Conservation (phyloP, 441 rosid species). For the Bruguiera hainesii region DNA sequence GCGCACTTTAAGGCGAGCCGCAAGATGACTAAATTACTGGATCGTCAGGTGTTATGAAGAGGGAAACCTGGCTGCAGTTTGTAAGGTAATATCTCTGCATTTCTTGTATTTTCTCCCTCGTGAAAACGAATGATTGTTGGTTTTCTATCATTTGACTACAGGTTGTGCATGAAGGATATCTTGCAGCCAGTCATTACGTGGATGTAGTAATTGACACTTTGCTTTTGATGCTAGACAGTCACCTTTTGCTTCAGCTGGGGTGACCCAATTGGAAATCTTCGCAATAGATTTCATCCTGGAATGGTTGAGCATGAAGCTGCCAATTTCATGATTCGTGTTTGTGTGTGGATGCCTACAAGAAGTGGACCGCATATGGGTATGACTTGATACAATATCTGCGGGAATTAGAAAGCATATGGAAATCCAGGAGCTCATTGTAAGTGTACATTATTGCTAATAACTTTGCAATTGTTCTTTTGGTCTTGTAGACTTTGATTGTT, state of each 20-base stretch:
- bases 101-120: neutral
- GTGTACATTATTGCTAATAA: slow-evolving; percentile 30
- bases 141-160: slow-evolving; percentile 24
- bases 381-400: slow-evolving; percentile 94
- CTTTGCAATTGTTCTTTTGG: slow-evolving; percentile 16
- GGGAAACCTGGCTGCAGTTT: slow-evolving; percentile 82
- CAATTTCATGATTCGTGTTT: slow-evolving; percentile 70
- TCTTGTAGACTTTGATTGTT: neutral
- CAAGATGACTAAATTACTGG: slow-evolving; percentile 96
- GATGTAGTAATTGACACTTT: slow-evolving; percentile 91
- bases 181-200: slow-evolving; percentile 86
- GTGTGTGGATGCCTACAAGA: slow-evolving; percentile 90
- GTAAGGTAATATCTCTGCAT: slow-evolving; percentile 47
- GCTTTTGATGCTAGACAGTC: slow-evolving; percentile 82
- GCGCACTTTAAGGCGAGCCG: slow-evolving; percentile 98
- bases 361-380: slow-evolving; percentile 94
- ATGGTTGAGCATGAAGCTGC: slow-evolving; percentile 99
- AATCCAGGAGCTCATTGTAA: neutral
- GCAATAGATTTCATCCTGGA: slow-evolving; percentile 91
- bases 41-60: slow-evolving; percentile 90
- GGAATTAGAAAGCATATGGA: slow-evolving; percentile 66
- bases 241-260: slow-evolving; percentile 95
- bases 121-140: neutral
- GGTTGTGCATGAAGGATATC: slow-evolving; percentile 92
- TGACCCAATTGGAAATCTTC: slow-evolving; percentile 88